A percentile compares a stretch with the other conserved stretches of the same genome.
These are phyloP conservation scores for Venturia oleaginea DNA, from an alignment of 2,329 filamentous ascomycete genomes.

Conservation along the genomic window DNA sequence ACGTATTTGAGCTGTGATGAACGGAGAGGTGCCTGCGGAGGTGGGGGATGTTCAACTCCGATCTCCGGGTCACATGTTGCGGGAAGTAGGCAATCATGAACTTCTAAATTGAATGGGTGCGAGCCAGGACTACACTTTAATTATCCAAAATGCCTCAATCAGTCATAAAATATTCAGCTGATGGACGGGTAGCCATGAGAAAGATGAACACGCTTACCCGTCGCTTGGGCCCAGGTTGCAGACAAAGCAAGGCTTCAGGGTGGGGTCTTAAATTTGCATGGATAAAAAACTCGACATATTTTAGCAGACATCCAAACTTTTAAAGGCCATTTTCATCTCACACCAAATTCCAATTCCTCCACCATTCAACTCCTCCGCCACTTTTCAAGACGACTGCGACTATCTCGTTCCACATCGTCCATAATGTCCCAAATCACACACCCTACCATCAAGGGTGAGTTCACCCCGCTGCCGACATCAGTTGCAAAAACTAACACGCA, in stretches of 20 bases:
- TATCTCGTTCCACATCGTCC: background rate
- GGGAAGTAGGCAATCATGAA: no score
- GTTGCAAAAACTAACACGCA: constrained; percentile 10
- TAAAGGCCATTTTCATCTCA: background rate
- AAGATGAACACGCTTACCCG: background rate
- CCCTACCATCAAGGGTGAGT: constrained; percentile 66
- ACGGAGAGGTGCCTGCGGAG: no score
- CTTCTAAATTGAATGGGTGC: no score
- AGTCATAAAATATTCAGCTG: background rate
- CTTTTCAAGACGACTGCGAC: background rate
- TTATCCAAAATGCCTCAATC: background rate
- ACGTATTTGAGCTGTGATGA: no score
- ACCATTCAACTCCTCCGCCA: background rate
- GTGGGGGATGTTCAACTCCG: no score
- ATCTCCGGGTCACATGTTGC: no score
- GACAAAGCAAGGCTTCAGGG: no score
- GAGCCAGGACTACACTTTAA: no score
- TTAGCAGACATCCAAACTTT: background rate
- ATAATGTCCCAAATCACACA: constrained; percentile 63
- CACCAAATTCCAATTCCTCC: background rate
- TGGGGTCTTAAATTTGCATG: background rate
- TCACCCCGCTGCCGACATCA: background rate
- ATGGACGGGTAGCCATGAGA: background rate
- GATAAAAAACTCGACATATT: constrained; percentile 1
- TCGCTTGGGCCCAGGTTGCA: no score